Conservation (phyloP, 2,329 filamentous ascomycete species). For the Aspergillus sp. region DNA sequence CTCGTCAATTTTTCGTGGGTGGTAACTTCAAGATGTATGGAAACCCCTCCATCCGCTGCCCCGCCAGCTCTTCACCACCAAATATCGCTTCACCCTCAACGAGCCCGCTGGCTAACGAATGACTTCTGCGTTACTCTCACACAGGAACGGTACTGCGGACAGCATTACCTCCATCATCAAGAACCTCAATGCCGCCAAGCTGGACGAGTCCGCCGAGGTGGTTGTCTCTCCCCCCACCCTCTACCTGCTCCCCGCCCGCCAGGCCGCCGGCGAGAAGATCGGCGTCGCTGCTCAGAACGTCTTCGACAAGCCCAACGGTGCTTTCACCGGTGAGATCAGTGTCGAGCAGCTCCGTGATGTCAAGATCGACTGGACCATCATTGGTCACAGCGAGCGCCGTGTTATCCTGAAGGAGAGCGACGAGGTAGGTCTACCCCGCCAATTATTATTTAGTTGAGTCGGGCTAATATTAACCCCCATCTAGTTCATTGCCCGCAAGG, state of each 20-base stretch:
- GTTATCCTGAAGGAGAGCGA: conserved; percentile 86
- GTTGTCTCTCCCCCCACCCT: conserved; percentile 88
- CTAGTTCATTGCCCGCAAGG: conserved; percentile 83
- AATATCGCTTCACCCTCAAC: background rate
- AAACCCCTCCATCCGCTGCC: conserved; percentile 29
- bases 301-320: conserved; percentile 94
- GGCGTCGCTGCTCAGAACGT: conserved; percentile 95
- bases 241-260: conserved; percentile 85
- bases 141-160: conserved; percentile 88
- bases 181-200: conserved; percentile 81
- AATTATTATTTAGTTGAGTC: background rate
- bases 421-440: conserved; percentile 44
- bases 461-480: conserved; percentile 5
- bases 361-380: conserved; percentile 83
- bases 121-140: conserved; percentile 29
- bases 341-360: conserved; percentile 87
- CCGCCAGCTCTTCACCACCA: conserved; percentile 13
- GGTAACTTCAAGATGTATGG: conserved; percentile 99
- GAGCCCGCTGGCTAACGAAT: conserved; percentile 11
- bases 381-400: conserved; percentile 94
- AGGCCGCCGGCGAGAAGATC: conserved; percentile 72
- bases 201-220: conserved; percentile 70
- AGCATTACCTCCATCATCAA: conserved; percentile 88
- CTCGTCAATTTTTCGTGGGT: conserved; percentile 95
- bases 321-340: conserved; percentile 95